Conservation (phyloP, 2,329 filamentous ascomycete species). For the Alternaria alternata region DNA sequence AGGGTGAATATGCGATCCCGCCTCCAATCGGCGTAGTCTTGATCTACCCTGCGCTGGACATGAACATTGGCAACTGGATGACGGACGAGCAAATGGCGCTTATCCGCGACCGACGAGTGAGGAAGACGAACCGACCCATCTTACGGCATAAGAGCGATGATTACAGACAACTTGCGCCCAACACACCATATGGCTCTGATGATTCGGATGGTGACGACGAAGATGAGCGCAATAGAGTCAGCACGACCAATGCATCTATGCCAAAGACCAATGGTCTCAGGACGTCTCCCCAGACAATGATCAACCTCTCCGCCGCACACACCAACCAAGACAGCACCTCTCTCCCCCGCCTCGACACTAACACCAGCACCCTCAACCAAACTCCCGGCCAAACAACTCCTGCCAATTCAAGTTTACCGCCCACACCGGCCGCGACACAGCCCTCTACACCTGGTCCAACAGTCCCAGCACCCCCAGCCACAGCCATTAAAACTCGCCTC, state of each 20-base stretch:
- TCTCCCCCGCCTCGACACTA: slow-evolving; percentile 30
- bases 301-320: slow-evolving; percentile 51
- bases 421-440: slow-evolving; percentile 30
- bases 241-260: slow-evolving; percentile 15
- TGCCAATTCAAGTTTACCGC: slow-evolving; percentile 14
- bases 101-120: slow-evolving; percentile 81
- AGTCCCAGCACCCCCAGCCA: slow-evolving; percentile 47
- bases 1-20: slow-evolving; percentile 65
- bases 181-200: slow-evolving; percentile 82
- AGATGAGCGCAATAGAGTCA: slow-evolving; percentile 32
- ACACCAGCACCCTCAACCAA: slow-evolving; percentile 23
- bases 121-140: slow-evolving; percentile 80
- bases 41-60: slow-evolving; percentile 89
- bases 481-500: slow-evolving; percentile 78
- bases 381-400: slow-evolving; percentile 33
- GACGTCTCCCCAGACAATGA: slow-evolving; percentile 46
- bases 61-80: slow-evolving; percentile 99
- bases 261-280: slow-evolving; percentile 37
- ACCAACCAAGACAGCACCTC: slow-evolving; percentile 41
- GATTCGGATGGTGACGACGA: slow-evolving; percentile 66
- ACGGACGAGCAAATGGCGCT: slow-evolving; percentile 96
- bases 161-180: slow-evolving; percentile 80
- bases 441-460: slow-evolving; percentile 25
- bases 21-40: slow-evolving; percentile 85
- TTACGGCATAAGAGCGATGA: slow-evolving; percentile 86